Base-by-base conservation (phyloP, 176 grass and related monocot species). In the Pontederia paniculata region DNA sequence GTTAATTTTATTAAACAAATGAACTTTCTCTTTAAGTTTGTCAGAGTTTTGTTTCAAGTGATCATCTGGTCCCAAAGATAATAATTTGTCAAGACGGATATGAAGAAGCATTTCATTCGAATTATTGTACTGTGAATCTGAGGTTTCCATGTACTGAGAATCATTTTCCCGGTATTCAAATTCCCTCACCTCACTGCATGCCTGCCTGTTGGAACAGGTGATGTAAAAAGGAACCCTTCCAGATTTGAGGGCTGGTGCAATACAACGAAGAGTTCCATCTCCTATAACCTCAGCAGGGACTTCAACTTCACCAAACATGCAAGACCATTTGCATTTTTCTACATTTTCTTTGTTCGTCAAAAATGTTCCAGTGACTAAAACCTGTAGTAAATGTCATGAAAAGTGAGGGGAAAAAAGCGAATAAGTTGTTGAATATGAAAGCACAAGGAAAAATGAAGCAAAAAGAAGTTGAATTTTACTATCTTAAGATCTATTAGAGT, bases 291-390 rank as follows among this genome's bases (percentile, higher is more conserved):
- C 63, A 42, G 75, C 78, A 48, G 94, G 67, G 23, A 93, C 94
- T 88, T 98, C 94, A 61, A 72, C 57, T 67, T 98, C 87, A 44
- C 94, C 94, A 37, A 98, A 98, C 94, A 98, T 98, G 75, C 94
- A 99, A 63, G 94, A 99, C 94, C 94, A 99, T 23, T 63, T 79
- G 48, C 62, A 85, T 57, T 85, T 99, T 74, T 88, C 83, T 20
- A 85, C 65, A 47, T 90, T 60, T 58, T 91, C 93, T 67, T 88
- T 90, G 52, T 74, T 88, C 73, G 73, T 81, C 77, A 93, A 80
- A 73, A 98, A 98, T 73, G 94, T 98, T 25, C 94, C 94, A 42
- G 58, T 98, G 69, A 98, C 77, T 68, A 84, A 46, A 74, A 97
- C 93, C 93, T 97, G 71, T 45, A 68, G 50, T 64, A 49, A 70